phyloP scores from a whole-genome alignment of 805 yeast genomes.

The Saccharomycopsis javanensis region DNA sequence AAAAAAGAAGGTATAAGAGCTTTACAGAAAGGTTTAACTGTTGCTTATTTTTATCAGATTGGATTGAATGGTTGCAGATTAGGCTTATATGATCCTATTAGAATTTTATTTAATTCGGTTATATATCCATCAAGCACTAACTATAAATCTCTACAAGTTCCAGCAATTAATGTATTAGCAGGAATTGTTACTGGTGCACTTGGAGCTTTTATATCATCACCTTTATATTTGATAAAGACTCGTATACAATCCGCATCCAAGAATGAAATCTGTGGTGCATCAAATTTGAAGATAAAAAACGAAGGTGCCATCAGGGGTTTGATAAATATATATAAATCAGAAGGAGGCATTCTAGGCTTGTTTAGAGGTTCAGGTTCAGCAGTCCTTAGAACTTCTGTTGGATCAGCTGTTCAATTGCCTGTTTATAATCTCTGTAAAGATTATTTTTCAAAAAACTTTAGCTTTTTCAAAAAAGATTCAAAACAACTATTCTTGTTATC shows the following conservation, averaged over 20 bases:
- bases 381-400: constrained; percentile 85
- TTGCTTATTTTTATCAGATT: constrained; percentile 86
- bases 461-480: neutral
- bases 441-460: constrained; percentile 34
- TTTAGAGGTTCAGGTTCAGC: constrained; percentile 95
- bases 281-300: neutral
- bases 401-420: constrained; percentile 92
- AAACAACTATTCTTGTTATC: constrained; percentile 53
- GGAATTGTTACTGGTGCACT: constrained; percentile 82
- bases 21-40: constrained; percentile 76
- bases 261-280: constrained; percentile 20
- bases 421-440: constrained; percentile 72
- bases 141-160: constrained; percentile 38
- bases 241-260: constrained; percentile 91
- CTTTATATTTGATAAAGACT: constrained; percentile 85
- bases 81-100: constrained; percentile 86
- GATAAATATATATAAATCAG: constrained; percentile 45
- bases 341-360: constrained; percentile 73
- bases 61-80: constrained; percentile 90
- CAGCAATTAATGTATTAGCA: constrained; percentile 57
- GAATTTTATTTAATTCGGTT: constrained; percentile 46
- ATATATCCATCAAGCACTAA: constrained; percentile 42
- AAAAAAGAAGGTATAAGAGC: constrained; percentile 81
- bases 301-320: constrained; percentile 49
- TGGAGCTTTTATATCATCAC: constrained; percentile 87